Percentiles rank a stretch among this genome's conserved stretches.
Conservation (phyloP, 768 basidiomycete genomes). For the Lactarius akahatsu region DNA sequence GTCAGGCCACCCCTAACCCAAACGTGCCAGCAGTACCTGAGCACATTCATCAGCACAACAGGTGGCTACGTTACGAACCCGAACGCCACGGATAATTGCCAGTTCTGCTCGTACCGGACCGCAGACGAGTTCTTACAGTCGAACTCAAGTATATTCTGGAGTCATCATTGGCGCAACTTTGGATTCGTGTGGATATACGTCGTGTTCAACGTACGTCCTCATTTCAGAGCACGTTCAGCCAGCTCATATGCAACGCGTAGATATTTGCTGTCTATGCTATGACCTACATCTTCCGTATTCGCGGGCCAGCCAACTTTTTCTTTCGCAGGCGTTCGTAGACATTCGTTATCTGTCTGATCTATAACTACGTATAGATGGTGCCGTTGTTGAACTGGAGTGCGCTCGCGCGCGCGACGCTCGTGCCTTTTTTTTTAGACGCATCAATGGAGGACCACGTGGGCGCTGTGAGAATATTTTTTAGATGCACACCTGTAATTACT, state of each 20-base stretch:
- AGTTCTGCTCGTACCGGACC: constrained; percentile 54
- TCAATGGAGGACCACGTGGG: too few relatives aligned
- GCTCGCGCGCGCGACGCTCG: too few relatives aligned
- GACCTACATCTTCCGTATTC: constrained; percentile 58
- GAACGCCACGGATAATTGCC: constrained; percentile 40
- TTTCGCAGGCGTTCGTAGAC: constrained; percentile 4
- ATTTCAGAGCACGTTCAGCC: not conserved
- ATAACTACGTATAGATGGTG: not conserved
- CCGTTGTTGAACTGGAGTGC: too few relatives aligned
- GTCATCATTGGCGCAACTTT: constrained; percentile 48
- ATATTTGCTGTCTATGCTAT: constrained; percentile 46
- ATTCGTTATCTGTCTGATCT: not conserved
- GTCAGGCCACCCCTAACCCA: constrained; percentile 48
- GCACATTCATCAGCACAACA: constrained; percentile 39
- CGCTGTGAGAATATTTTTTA: too few relatives aligned
- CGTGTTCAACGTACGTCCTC: constrained; percentile 44
- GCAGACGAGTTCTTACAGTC: constrained; percentile 57
- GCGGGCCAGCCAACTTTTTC: constrained; percentile 29
- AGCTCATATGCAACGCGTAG: constrained; percentile 35
- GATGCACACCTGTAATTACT: too few relatives aligned
- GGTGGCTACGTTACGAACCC: constrained; percentile 53
- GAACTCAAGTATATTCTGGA: constrained; percentile 62
- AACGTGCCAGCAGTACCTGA: constrained; percentile 49
- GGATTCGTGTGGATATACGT: constrained; percentile 47
- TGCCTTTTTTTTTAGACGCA: too few relatives aligned